A percentile compares a stretch with the other conserved stretches of the same genome.
Evolutionary conservation across 768 basidiomycete genomes (phyloP).

Genomic region (Naganishia vishniacii): DNA sequence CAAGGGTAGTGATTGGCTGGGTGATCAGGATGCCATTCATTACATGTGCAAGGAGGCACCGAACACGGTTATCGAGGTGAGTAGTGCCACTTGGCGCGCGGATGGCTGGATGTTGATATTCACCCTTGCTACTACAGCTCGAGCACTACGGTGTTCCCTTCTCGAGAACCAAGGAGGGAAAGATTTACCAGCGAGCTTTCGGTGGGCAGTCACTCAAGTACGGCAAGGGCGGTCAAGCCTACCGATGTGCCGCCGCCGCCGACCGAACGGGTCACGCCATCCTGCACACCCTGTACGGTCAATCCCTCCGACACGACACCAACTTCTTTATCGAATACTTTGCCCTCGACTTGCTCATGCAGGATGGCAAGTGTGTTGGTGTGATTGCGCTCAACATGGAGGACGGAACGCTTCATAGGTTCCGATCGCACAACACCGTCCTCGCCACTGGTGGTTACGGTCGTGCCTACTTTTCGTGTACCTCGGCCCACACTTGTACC

Average conservation of each 20-base stretch:
- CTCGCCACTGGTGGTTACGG: slow-evolving; percentile 98
- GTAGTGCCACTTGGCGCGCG: slow-evolving; percentile 25
- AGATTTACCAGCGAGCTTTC: slow-evolving; percentile 98
- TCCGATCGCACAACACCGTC: slow-evolving; percentile 97
- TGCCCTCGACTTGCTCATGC: slow-evolving; percentile 97
- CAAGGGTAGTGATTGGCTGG: slow-evolving; percentile 99
- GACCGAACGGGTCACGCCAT: slow-evolving; percentile 98
- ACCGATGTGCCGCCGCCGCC: slow-evolving; percentile 96
- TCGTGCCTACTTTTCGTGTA: slow-evolving; percentile 93
- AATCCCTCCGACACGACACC: slow-evolving; percentile 97
- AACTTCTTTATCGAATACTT: slow-evolving; percentile 99
- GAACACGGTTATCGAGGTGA: slow-evolving; percentile 81
- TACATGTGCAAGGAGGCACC: slow-evolving; percentile 99
- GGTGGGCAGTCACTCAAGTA: slow-evolving; percentile 95
- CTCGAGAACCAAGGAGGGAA: slow-evolving; percentile 95
- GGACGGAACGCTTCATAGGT: slow-evolving; percentile 96
- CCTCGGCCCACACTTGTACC: slow-evolving; percentile 96
- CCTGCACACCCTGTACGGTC: slow-evolving; percentile 97
- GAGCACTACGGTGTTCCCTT: slow-evolving; percentile 99
- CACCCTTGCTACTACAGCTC: slow-evolving; percentile 56
- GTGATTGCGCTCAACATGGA: slow-evolving; percentile 99
- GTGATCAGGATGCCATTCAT: slow-evolving; percentile 98
- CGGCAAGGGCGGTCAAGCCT: slow-evolving; percentile 98
- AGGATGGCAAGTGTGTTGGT: slow-evolving; percentile 97
- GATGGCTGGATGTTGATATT: not conserved